Conservation (phyloP, 768 basidiomycete genomes). For the Trametes meyenii region DNA sequence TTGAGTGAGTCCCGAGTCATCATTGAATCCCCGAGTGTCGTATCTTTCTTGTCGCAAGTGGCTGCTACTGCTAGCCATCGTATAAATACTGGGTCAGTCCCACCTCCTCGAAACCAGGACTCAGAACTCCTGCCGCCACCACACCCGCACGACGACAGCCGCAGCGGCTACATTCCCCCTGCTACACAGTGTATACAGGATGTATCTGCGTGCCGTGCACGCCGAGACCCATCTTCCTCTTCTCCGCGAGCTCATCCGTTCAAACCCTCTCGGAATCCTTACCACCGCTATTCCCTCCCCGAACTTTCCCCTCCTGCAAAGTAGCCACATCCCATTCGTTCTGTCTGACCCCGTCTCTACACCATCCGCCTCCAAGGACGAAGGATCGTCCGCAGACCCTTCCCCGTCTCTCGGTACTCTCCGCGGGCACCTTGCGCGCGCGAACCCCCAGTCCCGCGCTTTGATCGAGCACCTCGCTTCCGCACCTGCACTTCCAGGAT, state of each 20-base stretch:
- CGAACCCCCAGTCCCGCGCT: slow-evolving; percentile 33
- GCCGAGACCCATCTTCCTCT: slow-evolving; percentile 38
- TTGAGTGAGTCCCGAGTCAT: too few species aligned
- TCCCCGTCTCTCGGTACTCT: slow-evolving; percentile 19
- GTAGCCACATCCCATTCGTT: slow-evolving; percentile 41
- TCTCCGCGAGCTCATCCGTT: slow-evolving; percentile 37
- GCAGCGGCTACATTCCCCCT: too few species aligned
- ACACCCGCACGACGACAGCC: too few species aligned
- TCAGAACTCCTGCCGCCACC: too few species aligned
- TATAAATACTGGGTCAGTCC: too few species aligned
- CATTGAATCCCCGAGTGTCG: too few species aligned
- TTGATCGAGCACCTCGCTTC: slow-evolving; percentile 23
- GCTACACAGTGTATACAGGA: slow-evolving; percentile 12
- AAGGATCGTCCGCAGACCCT: not conserved
- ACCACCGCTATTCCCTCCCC: slow-evolving; percentile 39
- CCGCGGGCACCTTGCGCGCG: slow-evolving; percentile 32
- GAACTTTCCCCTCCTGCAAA: slow-evolving; percentile 32
- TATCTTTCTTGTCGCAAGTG: too few species aligned
- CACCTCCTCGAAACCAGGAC: too few species aligned
- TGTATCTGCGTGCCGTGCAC: slow-evolving; percentile 45
- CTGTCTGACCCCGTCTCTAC: slow-evolving; percentile 24
- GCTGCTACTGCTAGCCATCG: too few species aligned
- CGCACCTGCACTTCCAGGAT: not conserved
- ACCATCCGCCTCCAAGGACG: slow-evolving; percentile 7
- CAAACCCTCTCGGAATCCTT: slow-evolving; percentile 41